Percentiles rank a stretch among this genome's conserved stretches.
phyloP scores from a whole-genome alignment of 2,329 filamentous ascomycete species.

The Penicillium sumatraense region DNA sequence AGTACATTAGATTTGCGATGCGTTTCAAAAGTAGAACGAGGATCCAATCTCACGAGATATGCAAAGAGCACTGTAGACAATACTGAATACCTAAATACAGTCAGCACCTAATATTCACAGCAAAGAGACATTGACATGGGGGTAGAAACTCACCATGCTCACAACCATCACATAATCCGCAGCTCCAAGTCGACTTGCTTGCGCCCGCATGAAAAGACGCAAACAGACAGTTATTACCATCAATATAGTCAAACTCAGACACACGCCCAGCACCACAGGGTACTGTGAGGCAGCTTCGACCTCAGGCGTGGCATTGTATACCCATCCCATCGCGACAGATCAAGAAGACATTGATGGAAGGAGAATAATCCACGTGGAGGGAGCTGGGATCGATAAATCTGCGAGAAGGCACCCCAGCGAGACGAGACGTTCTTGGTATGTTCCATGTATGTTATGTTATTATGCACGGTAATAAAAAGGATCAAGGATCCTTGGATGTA shows the following conservation, averaged over 20 bases:
- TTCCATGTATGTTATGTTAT: background rate
- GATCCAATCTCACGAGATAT: conserved; percentile 51
- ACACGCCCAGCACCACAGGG: conserved; percentile 55
- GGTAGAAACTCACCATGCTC: conserved; percentile 33
- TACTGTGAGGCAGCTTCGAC: conserved; percentile 55
- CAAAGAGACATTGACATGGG: background rate
- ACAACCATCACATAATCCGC: conserved; percentile 53
- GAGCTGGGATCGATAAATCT: background rate
- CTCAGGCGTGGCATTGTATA: conserved; percentile 54
- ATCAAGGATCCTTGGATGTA: background rate
- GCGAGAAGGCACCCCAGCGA: background rate
- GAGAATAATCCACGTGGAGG: conserved; percentile 7
- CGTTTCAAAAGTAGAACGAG: background rate
- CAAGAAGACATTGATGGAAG: background rate
- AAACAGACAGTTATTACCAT: conserved; percentile 49
- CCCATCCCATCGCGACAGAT: conserved; percentile 52
- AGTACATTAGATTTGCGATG: background rate
- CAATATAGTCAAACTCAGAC: conserved; percentile 49
- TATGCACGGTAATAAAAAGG: background rate
- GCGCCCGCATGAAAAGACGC: conserved; percentile 50
- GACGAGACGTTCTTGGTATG: background rate
- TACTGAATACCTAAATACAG: conserved; percentile 46
- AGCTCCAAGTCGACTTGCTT: conserved; percentile 49
- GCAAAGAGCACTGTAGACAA: conserved; percentile 56
- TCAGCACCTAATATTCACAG: too few species aligned